Base-by-base conservation (phyloP, 2,329 filamentous ascomycete species). In the Samsoniella hepiali region DNA sequence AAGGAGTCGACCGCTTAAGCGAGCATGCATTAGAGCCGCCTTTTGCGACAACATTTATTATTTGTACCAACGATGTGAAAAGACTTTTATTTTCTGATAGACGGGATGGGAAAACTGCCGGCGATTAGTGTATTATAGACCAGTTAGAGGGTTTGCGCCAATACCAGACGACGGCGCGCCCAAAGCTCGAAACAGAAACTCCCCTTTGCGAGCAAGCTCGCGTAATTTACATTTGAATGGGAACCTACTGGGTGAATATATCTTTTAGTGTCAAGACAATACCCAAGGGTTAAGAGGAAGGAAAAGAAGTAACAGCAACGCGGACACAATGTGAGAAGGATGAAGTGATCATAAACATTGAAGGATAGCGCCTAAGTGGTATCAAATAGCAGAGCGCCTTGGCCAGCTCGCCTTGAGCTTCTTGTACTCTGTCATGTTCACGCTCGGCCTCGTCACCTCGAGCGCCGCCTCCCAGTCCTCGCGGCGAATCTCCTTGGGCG, bases 1-100 rank as follows among this genome's bases (percentile, higher is more conserved):
- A 83, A 85, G 79, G 82, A 90, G 68, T 78, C 86, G 73, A 91
- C 88, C 74, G 81, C 82, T 81, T 92, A 91, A 81, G 83, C 73
- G 75, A 69, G 63, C 49, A 58, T 44, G 13, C n/a, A 29, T 10
- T 11, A 8, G 8, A 59, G 32, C 57, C 22, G 22, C 22, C 1
- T 22, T 42, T 22, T 32, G 34, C 45, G 34, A 42, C 32, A 38
- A 40, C 66, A 57, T 17, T 65, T 61, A 45, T 15, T 60, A 60
- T 34, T 69, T 67, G 45, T 63, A 58, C 32, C 54, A 49, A 57
- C 45, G 55, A 63, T 45, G 45, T 53, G 47, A 63, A 58, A 51
- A 61, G 22, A 49, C 40, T 66, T 44, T 62, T 56, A 40, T 66
- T 59, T 62, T 67, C 66, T 69, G 70, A 76, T 77, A 77, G 76